phyloP scores from a whole-genome alignment of 495 filamentous ascomycete genomes.

The Aspergillus carlsbadensis region DNA sequence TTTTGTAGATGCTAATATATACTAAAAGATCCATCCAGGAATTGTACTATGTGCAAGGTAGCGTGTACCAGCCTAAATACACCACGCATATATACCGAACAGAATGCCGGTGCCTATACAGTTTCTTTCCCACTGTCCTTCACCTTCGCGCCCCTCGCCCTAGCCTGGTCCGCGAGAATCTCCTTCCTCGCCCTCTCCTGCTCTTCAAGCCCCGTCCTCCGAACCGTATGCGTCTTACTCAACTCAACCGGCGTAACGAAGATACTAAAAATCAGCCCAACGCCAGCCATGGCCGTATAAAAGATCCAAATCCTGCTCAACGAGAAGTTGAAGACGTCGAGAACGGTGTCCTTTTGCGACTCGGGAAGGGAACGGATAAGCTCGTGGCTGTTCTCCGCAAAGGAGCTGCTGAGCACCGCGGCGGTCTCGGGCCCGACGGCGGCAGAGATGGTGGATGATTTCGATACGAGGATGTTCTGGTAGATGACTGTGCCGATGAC shows the following conservation, averaged over 20 bases:
- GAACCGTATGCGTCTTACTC: slow-evolving; percentile 57
- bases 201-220: slow-evolving; percentile 61
- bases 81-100: no score
- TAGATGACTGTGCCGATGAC: slow-evolving; percentile 59
- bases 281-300: slow-evolving; percentile 53
- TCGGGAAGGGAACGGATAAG: slow-evolving; percentile 52
- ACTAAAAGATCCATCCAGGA: no score
- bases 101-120: slow-evolving; percentile 16
- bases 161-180: slow-evolving; percentile 28
- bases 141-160: slow-evolving; percentile 18
- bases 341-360: slow-evolving; percentile 46
- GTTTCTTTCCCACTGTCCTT: slow-evolving; percentile 17
- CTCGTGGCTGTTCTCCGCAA: slow-evolving; percentile 58
- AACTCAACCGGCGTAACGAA: slow-evolving; percentile 56
- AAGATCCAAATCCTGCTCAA: slow-evolving; percentile 68
- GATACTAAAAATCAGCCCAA: slow-evolving; percentile 54
- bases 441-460: slow-evolving; percentile 34
- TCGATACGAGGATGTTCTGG: slow-evolving; percentile 52
- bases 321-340: slow-evolving; percentile 53
- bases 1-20: no score
- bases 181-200: slow-evolving; percentile 46
- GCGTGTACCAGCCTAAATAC: no score
- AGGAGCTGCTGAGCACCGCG: slow-evolving; percentile 36
- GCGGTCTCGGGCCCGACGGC: slow-evolving; percentile 36
- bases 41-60: no score